A percentile compares a stretch with the other conserved stretches of the same genome.
phyloP scores from a whole-genome alignment of 768 basidiomycete species.

The Grammothele lineata region DNA sequence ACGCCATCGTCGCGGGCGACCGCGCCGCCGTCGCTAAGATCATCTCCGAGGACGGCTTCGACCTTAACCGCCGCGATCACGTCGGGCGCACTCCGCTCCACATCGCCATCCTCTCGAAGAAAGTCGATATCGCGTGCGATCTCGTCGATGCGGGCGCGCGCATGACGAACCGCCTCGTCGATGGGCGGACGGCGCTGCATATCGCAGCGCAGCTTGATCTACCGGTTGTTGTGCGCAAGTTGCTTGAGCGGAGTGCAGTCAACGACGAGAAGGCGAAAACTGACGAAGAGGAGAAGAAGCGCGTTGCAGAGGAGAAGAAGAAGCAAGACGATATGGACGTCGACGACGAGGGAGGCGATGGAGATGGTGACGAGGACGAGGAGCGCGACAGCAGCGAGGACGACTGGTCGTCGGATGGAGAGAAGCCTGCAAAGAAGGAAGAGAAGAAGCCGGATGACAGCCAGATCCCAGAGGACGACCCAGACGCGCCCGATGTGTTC shows the following conservation, averaged over 20 bases:
- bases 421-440: slow-evolving; percentile 20
- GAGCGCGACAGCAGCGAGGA: slow-evolving; percentile 20
- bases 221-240: slow-evolving; percentile 39
- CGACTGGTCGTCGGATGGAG: slow-evolving; percentile 28
- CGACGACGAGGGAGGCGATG: slow-evolving; percentile 16
- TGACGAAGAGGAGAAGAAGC: slow-evolving; percentile 20
- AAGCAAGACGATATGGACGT: slow-evolving; percentile 16
- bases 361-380: slow-evolving; percentile 10
- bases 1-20: slow-evolving; percentile 47
- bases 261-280: slow-evolving; percentile 25
- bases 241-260: slow-evolving; percentile 44
- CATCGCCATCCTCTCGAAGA: slow-evolving; percentile 46
- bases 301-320: slow-evolving; percentile 2
- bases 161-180: slow-evolving; percentile 52
- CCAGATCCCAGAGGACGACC: slow-evolving; percentile 45
- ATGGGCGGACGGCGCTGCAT: slow-evolving; percentile 53
- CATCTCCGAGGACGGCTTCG: slow-evolving; percentile 35
- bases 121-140: slow-evolving; percentile 42
- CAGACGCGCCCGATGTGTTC: slow-evolving; percentile 50
- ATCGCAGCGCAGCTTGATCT: slow-evolving; percentile 49
- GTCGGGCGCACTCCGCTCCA: slow-evolving; percentile 61
- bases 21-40: slow-evolving; percentile 34
- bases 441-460: slow-evolving; percentile 27
- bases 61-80: slow-evolving; percentile 53
- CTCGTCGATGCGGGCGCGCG: slow-evolving; percentile 53